Evolutionary conservation across 169 alveolate genomes (phyloP).

Genomic region (Plasmodium cynomolgi): DNA sequence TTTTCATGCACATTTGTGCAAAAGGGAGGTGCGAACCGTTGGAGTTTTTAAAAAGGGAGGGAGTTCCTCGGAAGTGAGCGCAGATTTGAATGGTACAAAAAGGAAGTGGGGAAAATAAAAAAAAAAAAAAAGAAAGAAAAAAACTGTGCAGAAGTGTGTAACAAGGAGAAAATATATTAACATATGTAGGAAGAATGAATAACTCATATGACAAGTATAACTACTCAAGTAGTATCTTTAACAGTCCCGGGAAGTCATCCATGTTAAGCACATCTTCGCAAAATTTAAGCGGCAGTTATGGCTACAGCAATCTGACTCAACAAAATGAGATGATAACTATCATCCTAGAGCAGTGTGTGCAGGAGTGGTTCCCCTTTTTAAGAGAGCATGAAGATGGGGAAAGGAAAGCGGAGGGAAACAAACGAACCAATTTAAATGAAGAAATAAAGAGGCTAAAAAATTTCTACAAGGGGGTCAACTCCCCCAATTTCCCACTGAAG

Average conservation of each 20-base stretch:
- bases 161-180: not conserved
- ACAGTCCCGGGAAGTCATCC: not conserved
- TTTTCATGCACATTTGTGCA: not conserved
- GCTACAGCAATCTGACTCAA: not conserved
- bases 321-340: slow-evolving; percentile 34
- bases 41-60: not conserved
- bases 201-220: not conserved
- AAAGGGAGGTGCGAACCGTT: not conserved
- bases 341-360: slow-evolving; percentile 50
- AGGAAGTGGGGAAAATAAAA: not conserved
- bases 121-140: not conserved
- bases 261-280: slow-evolving; percentile 16
- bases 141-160: not conserved
- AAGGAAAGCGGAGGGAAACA: not conserved
- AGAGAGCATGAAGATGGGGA: slow-evolving; percentile 11
- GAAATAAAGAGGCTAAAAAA: slow-evolving; percentile 28
- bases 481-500: slow-evolving; percentile 51
- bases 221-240: slow-evolving; percentile 4
- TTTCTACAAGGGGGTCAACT: slow-evolving; percentile 56
- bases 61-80: not conserved
- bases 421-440: not conserved
- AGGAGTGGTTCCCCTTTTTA: slow-evolving; percentile 75
- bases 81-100: not conserved
- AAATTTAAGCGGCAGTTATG: slow-evolving; percentile 14
- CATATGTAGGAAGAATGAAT: slow-evolving; percentile 13